Conservation (phyloP, 2,329 filamentous ascomycete genomes). For the Xylaria sp. region DNA sequence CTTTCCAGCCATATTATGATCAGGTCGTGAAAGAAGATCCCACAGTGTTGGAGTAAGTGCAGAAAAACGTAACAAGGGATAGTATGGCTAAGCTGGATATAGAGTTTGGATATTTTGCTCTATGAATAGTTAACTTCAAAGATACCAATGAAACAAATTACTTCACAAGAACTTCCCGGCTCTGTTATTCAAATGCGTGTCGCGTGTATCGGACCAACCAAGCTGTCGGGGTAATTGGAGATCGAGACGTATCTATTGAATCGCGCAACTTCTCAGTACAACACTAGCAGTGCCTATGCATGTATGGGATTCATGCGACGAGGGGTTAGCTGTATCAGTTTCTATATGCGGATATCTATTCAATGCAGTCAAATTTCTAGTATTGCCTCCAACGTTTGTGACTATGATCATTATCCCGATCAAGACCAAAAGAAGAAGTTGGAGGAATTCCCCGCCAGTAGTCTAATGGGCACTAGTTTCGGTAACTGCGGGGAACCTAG, state of each 20-base stretch:
- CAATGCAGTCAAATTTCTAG: neutral
- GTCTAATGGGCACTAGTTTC: neutral
- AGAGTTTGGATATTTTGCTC: too few relatives aligned
- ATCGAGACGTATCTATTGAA: too few relatives aligned
- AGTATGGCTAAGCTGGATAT: neutral
- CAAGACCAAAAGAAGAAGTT: neutral
- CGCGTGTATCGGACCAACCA: too few relatives aligned
- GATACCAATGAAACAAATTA: too few relatives aligned
- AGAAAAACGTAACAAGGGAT: neutral
- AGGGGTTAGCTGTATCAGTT: neutral
- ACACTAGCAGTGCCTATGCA: too few relatives aligned
- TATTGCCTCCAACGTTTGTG: neutral
- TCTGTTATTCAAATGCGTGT: too few relatives aligned
- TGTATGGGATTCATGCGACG: too few relatives aligned
- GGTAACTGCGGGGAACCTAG: neutral
- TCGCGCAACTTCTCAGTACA: too few relatives aligned
- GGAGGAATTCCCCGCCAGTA: neutral
- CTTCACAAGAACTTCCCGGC: too few relatives aligned
- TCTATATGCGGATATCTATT: neutral
- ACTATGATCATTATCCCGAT: neutral
- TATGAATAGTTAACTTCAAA: too few relatives aligned
- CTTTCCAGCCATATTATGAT: conserved; percentile 1
- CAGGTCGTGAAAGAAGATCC: conserved; percentile 1
- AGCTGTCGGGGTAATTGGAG: too few relatives aligned
- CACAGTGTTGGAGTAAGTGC: neutral